phyloP scores from a whole-genome alignment of 768 basidiomycete species.

The Mycena floridula region DNA sequence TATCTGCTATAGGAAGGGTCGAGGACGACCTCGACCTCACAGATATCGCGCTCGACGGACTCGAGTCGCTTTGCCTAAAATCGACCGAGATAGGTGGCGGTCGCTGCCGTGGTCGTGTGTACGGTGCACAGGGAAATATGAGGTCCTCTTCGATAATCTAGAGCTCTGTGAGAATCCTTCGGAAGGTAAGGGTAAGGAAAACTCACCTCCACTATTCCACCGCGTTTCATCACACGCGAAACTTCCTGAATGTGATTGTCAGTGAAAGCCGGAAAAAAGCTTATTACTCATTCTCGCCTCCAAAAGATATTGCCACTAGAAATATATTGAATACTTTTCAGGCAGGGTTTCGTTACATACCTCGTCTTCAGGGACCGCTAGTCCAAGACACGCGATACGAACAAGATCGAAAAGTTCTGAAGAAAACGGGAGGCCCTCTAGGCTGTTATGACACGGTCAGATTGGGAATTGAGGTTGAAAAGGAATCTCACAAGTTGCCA shows the following conservation, averaged over 20 bases:
- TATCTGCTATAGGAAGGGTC: slow-evolving; percentile 1
- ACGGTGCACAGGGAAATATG: slow-evolving; percentile 52
- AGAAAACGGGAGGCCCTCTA: slow-evolving; percentile 60
- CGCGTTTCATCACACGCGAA: slow-evolving; percentile 55
- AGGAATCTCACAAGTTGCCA: slow-evolving; percentile 51
- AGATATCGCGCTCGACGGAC: not conserved
- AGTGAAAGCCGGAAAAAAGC: slow-evolving; percentile 1
- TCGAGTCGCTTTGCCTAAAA: slow-evolving; percentile 10
- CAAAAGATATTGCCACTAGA: slow-evolving; percentile 58
- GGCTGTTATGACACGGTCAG: slow-evolving; percentile 31
- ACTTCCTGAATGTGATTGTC: slow-evolving; percentile 50
- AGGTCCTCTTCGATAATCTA: slow-evolving; percentile 73
- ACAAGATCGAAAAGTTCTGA: slow-evolving; percentile 58
- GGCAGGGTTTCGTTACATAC: slow-evolving; percentile 23
- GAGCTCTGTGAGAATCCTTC: not conserved
- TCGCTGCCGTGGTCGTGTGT: slow-evolving; percentile 13
- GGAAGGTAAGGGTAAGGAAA: slow-evolving; percentile 5
- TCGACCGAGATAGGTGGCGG: slow-evolving; percentile 14
- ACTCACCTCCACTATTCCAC: slow-evolving; percentile 58
- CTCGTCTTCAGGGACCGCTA: slow-evolving; percentile 71
- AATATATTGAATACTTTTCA: too few relatives aligned
- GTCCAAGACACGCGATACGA: slow-evolving; percentile 54
- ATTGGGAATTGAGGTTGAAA: not conserved
- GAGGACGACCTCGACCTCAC: slow-evolving; percentile 11
- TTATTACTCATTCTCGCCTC: slow-evolving; percentile 36